phyloP scores from a whole-genome alignment of 148 eudicot species.

The Arctostaphylos glauca region DNA sequence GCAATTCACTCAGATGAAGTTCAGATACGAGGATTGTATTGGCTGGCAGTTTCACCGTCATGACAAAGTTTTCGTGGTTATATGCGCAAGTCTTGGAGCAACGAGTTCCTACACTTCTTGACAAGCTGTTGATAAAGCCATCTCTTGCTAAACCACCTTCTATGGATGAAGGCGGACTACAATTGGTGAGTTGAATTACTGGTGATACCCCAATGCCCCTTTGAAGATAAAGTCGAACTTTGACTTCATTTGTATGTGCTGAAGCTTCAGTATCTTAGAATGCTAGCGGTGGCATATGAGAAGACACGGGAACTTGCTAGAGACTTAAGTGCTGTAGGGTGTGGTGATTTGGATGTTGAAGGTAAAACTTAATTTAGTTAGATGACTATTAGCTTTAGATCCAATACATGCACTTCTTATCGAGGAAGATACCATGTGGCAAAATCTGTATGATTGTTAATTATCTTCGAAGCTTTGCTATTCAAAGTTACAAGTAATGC shows the following conservation, averaged over 20 bases:
- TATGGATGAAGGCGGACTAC: conserved; percentile 85
- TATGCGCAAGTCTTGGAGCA: conserved; percentile 93
- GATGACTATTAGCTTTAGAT: not conserved
- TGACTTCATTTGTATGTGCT: conserved; percentile 18
- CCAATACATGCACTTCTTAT: not conserved
- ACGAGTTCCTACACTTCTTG: conserved; percentile 86
- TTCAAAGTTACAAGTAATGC: not conserved
- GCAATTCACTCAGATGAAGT: not conserved
- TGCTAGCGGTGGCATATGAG: conserved; percentile 98
- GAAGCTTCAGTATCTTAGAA: conserved; percentile 82
- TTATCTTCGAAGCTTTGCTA: not conserved
- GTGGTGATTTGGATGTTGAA: conserved; percentile 99
- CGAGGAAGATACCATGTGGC: not conserved
- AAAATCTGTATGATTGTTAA: not conserved
- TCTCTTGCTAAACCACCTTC: conserved; percentile 87
- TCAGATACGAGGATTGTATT: conserved; percentile 12
- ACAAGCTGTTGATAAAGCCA: conserved; percentile 83
- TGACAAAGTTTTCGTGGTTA: conserved; percentile 21
- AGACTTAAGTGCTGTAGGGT: conserved; percentile 88
- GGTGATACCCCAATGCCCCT: conserved; percentile 3
- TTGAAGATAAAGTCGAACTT: conserved; percentile 3
- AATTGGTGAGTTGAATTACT: conserved; percentile 62
- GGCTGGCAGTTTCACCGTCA: not conserved
- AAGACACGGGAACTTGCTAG: conserved; percentile 94
- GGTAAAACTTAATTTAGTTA: conserved; percentile 38